These are phyloP conservation scores for Ceratocystiopsis minuta DNA, from an alignment of 2,329 filamentous ascomycete species.

Conservation along the genomic window DNA sequence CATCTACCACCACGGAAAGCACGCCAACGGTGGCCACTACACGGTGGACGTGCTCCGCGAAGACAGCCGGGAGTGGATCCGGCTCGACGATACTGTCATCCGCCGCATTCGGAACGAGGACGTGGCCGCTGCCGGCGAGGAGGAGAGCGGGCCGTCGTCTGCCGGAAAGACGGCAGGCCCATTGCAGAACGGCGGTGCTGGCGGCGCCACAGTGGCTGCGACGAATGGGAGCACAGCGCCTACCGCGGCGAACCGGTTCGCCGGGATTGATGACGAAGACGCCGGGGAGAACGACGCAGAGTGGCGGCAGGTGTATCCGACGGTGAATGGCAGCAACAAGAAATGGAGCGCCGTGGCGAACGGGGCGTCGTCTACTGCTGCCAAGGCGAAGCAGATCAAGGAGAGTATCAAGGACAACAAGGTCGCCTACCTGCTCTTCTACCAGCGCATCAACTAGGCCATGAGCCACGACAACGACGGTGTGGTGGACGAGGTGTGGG, in stretches of 20 bases:
- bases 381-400: conserved; percentile 38
- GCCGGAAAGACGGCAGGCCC: too few species aligned
- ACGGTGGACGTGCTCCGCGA: conserved; percentile 93
- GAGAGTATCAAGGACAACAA: conserved; percentile 76
- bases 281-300: conserved; percentile 27
- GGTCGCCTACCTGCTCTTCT: conserved; percentile 92
- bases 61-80: conserved; percentile 90
- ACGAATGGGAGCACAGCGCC: too few species aligned
- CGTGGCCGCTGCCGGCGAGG: conserved; percentile 67
- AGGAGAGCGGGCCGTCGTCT: conserved; percentile 35
- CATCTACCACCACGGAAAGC: conserved; percentile 95
- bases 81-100: conserved; percentile 85
- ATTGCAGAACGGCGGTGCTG: too few species aligned
- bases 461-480: too few species aligned
- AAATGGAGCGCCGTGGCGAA: conserved; percentile 61
- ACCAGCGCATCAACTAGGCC: conserved; percentile 49
- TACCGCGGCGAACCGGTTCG: conserved; percentile 50
- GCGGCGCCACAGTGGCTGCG: too few species aligned
- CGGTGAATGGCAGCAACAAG: conserved; percentile 42
- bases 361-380: conserved; percentile 29
- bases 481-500: too few species aligned
- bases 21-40: conserved; percentile 89
- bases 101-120: conserved; percentile 72
- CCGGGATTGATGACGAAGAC: conserved; percentile 48
- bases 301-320: conserved; percentile 13